Conservation (phyloP, 306 rosid genomes). For the Datisca glomerata region DNA sequence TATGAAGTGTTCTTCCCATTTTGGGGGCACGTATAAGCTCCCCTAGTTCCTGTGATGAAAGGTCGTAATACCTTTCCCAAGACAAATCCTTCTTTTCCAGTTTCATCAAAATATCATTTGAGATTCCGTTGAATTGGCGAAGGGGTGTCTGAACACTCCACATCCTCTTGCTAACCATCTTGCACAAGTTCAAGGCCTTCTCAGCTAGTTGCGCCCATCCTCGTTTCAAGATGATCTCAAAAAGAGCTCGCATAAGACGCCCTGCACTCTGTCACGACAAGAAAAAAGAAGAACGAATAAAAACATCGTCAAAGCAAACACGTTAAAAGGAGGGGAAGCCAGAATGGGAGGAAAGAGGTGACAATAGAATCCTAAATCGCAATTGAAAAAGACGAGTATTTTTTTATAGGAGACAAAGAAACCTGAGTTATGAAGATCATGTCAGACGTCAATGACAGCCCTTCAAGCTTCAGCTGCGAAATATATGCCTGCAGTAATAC, state of each 20-base stretch:
- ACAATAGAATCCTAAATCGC: neutral
- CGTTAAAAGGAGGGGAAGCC: neutral
- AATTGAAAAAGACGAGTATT: neutral
- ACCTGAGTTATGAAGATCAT: constrained; percentile 99
- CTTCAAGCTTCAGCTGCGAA: constrained; percentile 89
- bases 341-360: constrained; percentile 1
- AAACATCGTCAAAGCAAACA: neutral
- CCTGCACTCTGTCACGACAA: constrained; percentile 62
- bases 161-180: constrained; percentile 86
- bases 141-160: constrained; percentile 96
- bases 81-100: constrained; percentile 90
- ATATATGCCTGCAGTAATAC: constrained; percentile 89
- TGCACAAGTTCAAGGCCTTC: constrained; percentile 83
- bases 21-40: constrained; percentile 74
- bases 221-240: constrained; percentile 81
- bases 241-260: constrained; percentile 93
- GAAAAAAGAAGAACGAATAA: neutral
- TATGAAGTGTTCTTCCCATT: constrained; percentile 85
- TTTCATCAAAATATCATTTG: constrained; percentile 53
- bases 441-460: constrained; percentile 84
- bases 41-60: constrained; percentile 87
- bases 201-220: constrained; percentile 97
- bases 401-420: constrained; percentile 10
- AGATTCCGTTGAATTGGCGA: constrained; percentile 74
- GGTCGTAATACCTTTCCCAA: constrained; percentile 94